phyloP scores from a whole-genome alignment of 2,329 filamentous ascomycete species.

The Sordariomycetes sp. region DNA sequence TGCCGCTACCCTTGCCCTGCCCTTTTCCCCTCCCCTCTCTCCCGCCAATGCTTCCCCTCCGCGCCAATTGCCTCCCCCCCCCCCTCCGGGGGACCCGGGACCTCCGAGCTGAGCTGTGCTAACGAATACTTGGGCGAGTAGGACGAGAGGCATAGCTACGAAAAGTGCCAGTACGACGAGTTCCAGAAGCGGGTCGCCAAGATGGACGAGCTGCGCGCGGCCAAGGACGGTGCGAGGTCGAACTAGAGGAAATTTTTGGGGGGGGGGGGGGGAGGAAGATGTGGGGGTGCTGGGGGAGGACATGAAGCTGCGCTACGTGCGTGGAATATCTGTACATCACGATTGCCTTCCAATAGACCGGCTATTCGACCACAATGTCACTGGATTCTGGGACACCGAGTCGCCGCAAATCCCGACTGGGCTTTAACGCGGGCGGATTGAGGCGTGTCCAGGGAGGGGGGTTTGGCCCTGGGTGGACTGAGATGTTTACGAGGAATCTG shows the following conservation, averaged over 20 bases:
- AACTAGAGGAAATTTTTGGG: slow-evolving; percentile 41
- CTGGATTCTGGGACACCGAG: no score
- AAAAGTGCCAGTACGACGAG: slow-evolving; percentile 98
- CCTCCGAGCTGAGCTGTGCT: not conserved
- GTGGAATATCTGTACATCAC: not conserved
- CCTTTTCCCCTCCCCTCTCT: not conserved
- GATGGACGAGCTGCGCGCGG: slow-evolving; percentile 90
- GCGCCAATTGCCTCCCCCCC: not conserved
- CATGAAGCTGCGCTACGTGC: not conserved
- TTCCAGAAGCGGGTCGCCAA: slow-evolving; percentile 98
- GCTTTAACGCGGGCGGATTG: no score
- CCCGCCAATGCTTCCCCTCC: not conserved
- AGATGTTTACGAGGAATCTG: not conserved
- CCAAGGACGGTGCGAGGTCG: slow-evolving; percentile 73
- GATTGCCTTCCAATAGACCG: not conserved
- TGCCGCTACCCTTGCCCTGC: no score
- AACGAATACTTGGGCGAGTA: slow-evolving; percentile 21
- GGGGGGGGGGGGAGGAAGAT: not conserved
- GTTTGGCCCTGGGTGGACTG: not conserved
- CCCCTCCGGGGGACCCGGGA: not conserved
- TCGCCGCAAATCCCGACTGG: no score
- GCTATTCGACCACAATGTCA: not conserved
- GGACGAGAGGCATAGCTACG: slow-evolving; percentile 95
- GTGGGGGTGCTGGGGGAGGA: not conserved
- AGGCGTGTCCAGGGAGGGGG: not conserved